Evolutionary conservation across 2,329 filamentous ascomycete species (phyloP), one percentile per base, ranked within the genome.

Genomic region (Monilinia fructigena): DNA sequence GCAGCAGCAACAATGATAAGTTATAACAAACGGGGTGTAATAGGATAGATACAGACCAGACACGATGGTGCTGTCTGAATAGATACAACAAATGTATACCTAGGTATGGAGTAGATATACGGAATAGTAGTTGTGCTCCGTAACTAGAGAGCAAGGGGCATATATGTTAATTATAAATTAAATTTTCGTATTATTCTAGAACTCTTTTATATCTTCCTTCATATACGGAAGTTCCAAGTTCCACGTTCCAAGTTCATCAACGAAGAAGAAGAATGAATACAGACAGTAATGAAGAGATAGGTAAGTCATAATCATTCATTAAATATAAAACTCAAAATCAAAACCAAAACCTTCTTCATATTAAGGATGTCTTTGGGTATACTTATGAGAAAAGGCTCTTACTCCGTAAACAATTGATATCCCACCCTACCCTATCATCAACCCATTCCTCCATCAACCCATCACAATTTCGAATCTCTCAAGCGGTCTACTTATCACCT

Each of bases 321-420:
- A 35, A 35, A 35, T 6, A 35, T 8, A 52, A 62, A 52, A 38
- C 47, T 52, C 59, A 28, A 40, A 50, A 23, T 35, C 47, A 62
- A 62, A 52, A 52, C 20, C 47, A 62, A 62, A 52, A 52, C 20
- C 28, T 52, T 61, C 58, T 40, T 52, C 18, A 14, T 62, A 4
- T 28, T 59, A 28, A 53, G 47, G 31, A 31, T 4, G 26, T 52
- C 45, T 52, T 52, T 62, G 47, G 14, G 47, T 52, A 52, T 62
- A 62, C 47, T 52, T 62, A 62, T 62, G 20, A 35, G 7, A 7
- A 35, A 35, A 35, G 31, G 4, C 7, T 35, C 31, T 35, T 35
- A 28, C 28, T 28, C 28, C 28, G 28, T 28, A 35, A 35, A 35
- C 31, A 6, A 35, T 35, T 35, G 31, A 35, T 18, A 40, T 62